Base-by-base conservation (phyloP, 768 basidiomycete species). In the Lentinus brumalis region DNA sequence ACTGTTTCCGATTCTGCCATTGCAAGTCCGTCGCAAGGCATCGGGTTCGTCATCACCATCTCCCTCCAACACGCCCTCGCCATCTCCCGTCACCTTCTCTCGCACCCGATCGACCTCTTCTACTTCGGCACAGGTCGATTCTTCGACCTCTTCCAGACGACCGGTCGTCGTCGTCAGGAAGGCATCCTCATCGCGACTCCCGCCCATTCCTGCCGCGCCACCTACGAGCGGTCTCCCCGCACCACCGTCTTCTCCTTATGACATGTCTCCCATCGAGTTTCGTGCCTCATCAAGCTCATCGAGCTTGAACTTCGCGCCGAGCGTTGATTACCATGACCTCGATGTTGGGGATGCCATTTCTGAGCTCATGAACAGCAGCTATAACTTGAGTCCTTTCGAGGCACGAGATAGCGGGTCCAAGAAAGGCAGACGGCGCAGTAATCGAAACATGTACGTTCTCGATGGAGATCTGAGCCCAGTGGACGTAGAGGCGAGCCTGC, bases 131-230 rank as follows among this genome's bases (percentile, higher is more conserved):
- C 57, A 59, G 58, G 12, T 46, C 44, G 56, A 66, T 18, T 64
- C 65, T 7, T 55, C 67, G 2, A 61, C 3, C 18, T 49, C 64
- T 15, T 50, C 61, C 8, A 57, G 61, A 9, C 61, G 66, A 6
- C 68, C 70, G 11, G 35, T 69, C 5, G 69, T 71, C 7, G 60
- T 72, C 5, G 64, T 70, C 1, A 66, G 70, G 11, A 70, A 72
- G 53, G 69, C 69, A 7, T 72, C 71, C 0, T 64, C 65, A 11
- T 60, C 66, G 4, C 65, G 69, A 11, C 58, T 70, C 8, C 67
- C 70, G 2, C 71, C 71, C 7, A 57, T 67, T 10, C 60, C 56
- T 29, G 45, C 62, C 4, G 62, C 67, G n/a, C 71, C 71, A 8
- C 71, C 71, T 14, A 57, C 66, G 7, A 46, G 54, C 21, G 58